Base-by-base conservation (phyloP, 2,329 filamentous ascomycete species). In the Escovopsis sp. region DNA sequence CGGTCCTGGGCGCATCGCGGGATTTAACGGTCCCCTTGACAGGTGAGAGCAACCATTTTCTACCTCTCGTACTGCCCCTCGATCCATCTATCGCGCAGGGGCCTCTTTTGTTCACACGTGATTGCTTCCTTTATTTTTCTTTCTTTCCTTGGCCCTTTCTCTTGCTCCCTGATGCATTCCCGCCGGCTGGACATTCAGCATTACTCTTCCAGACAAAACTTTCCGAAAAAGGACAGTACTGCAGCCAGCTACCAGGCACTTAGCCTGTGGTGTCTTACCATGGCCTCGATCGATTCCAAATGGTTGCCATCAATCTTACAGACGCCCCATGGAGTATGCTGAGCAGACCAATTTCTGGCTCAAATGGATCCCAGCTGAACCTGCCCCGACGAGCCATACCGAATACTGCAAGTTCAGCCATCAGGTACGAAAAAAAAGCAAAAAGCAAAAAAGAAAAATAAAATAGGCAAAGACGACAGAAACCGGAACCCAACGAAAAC, bases 1-100 rank as follows among this genome's bases (percentile, higher is more conserved):
- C 54, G 85, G 87, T 23, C 85, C 85, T 49, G 84, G 86, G 54
- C 74, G 65, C 63, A 62, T 94, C 49, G 86, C 83, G 57, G 72
- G 74, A 54, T 75, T 82, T 26, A 74, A 93, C 60, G 80, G 86
- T 49, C 72, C 79, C 60, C 67, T 95, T 63, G 89, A 96, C 69
- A 93, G 86, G 89, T 96, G 78, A 81, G 85, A n/a, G 38, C 40
- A 39, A 15, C 33, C 42, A 42, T 37, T 44, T 46, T 36, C 34
- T 40, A 37, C 19, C 37, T 6, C 12, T 15, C 35, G 23, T 37
- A 11, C 23, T 37, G 4, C 35, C 35, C 23, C 18, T 32, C 28
- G 8, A 32, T 32, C 8, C 28, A 23, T 33, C 26, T 30, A 36
- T 39, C 26, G 26, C 32, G 1, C 28, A 2, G 15, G 15, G 15